Base-by-base conservation (phyloP, 129 eudicot species). In the Centella asiatica region DNA sequence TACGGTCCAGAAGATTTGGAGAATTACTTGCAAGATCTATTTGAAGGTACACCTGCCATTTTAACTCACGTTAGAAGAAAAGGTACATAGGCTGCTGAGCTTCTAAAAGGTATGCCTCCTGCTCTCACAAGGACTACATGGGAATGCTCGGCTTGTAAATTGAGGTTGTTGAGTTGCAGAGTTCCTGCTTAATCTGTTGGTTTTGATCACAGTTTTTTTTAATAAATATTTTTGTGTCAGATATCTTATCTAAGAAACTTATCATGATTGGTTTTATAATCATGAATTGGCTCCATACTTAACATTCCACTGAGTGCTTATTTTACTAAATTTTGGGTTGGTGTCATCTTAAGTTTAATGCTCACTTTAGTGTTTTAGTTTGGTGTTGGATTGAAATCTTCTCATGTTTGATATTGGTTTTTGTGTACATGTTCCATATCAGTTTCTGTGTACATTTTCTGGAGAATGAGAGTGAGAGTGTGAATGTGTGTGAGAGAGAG, bases 1-100 rank as follows among this genome's bases (percentile, higher is more conserved):
- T 87, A 84, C 57, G 77, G 74, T 29, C 75, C 85, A 12, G 95
- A 92, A 61, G 98, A 92, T 67, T 77, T 92, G 45, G 98, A 92
- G 80, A 70, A 72, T 67, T 84, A 87, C 61, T 65, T 92, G 71
- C 72, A 66, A 57, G 88, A 87, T 79, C 76, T 92, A 17, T 92
- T 92, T 49, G 98, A 87, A 78, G 95, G 98, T 23, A 80, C 76
- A 29, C 88, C 95, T 44, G 80, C 71, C 29, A 71, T 84, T 51
- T 72, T 92, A 67, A 88, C 87, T 71, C 85, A 76, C 70, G 15
- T 84, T 80, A 87, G 88, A 80, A 82, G 90, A 67, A 87, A 87
- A 82, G 81, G 84, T 75, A 54, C 80, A 31, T 89, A 77, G 75
- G 70, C 47, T 60, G 65, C 74, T 31, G 69, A 72, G 47, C 62